Base-by-base conservation (phyloP, 345 rosid genomes). In the Acer negundo region DNA sequence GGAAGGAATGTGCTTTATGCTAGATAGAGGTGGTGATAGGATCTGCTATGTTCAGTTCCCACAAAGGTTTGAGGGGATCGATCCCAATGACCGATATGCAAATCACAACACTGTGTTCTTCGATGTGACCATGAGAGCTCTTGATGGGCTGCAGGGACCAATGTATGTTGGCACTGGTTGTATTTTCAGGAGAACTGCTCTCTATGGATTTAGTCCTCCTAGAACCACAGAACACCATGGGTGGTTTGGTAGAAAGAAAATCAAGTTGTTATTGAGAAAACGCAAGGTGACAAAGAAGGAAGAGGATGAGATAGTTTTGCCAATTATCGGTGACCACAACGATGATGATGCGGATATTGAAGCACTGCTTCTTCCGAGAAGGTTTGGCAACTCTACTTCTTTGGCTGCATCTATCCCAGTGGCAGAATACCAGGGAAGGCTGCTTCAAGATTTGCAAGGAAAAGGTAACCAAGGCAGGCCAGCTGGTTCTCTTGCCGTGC, bases 361-460 rank as follows among this genome's bases (percentile, higher is more conserved):
- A 63, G 89, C 97, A 20, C 69, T 87, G 80, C 89, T 88, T 82
- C 80, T 89, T 55, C 95, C 95, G 0, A 89, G 80, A 80, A 88
- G 93, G 68, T 90, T 90, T 35, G 93, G 93, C 56, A 90, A 87
- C 78, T 93, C 97, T 1, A 85, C 84, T 22, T 83, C 90, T 46
- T 83, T 93, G 10, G 88, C 85, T 47, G 89, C 92, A 53, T 90
- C 97, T 5, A 89, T 92, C 46, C 94, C 94, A 0, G 87, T 90
- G 2, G 97, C 94, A 47, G 97, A 92, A 73, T 92, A 85, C 78
- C 94, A 92, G 72, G 93, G 97, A 24, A 88, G 97, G 76, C 84
- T 89, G 65, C 87, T 89, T 65, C 92, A 89, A 28, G 97, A 89
- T 79, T 68, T 86, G 80, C 92, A 86, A 83, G 93, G 90, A 59